Evolutionary conservation across 176 grass and related monocot species (phyloP), one percentile per base, ranked within the genome.

Genomic region (Juncus effusus): DNA sequence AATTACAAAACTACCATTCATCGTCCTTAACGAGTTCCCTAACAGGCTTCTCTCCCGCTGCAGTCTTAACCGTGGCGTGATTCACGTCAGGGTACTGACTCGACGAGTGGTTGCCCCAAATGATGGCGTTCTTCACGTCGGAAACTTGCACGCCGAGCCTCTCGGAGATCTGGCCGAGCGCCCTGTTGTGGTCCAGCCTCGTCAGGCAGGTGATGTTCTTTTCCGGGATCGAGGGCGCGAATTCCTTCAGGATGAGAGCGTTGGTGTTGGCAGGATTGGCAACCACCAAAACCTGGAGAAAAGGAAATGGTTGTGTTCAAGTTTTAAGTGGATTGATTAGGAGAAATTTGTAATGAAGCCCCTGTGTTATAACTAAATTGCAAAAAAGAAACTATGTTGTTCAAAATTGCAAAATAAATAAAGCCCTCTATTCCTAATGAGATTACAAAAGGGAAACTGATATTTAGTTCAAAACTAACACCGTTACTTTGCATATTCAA

Each of bases 241-340:
- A 99, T 77, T 93, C 89, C 76, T 99, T 99, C 75, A 99, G 76
- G 75, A 99, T 99, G 57, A 99, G 83, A 58, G 94, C 94, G 74
- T 99, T 99, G 19, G 94, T 99, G 60, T 99, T 99, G 55, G 94
- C 89, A 59, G 94, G 89, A 65, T 99, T 93, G 72, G 94, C 94
- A 42, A 99, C 94, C 75, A 99, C 89, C 54, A 99, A 72, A 68
- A 99, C 94, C 94, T 99, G 69, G 41, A 86, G 13, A 38, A 69
- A 54, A 56, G 4, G 35, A 74, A 4, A 36, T 8, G 12, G 40
- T 42, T 28, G 3, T n/a, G 61, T 40, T 19, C 3, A 28, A 28
- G 19, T 28, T 28, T 28, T 47, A 47, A 47, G 44, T 47, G 9
- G 44, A 47, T 28, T 28, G 19, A 28, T 28, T 28, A 28, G 19